Evolutionary conservation across 2,329 filamentous ascomycete species (phyloP), one percentile per base, ranked within the genome.

Genomic region (Onygena corvina): DNA sequence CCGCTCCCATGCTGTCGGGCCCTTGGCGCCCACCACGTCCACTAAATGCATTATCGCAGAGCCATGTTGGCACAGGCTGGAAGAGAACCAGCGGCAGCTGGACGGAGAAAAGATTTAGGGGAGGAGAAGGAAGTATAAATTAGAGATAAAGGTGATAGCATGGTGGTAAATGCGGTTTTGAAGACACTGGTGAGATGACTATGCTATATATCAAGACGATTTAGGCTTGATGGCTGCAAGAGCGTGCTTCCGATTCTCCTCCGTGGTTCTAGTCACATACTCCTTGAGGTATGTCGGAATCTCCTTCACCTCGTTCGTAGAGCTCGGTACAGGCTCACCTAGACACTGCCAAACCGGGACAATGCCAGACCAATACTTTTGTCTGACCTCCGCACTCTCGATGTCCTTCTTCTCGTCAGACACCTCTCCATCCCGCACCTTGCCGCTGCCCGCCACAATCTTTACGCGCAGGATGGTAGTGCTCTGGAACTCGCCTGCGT

Each of bases 391-490:
- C 4, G 61, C 56, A 44, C 64, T 60, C 52, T 70, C 66, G 56
- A 68, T 54, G 61, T 81, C 78, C 57, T 75, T 74, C 53, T 68
- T 71, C 51, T 80, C 76, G 58, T 80, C 76, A n/a, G 72, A 72
- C 1, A 84, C 80, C 33, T 72, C 72, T 0, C 84, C 85, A 20
- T 74, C 71, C 5, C 84, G 73, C 35, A 84, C 71, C 73, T 94
- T 94, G 23, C 81, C 84, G 59, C 83, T 88, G 3, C 84, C 87
- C 46, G 77, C 79, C 12, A 75, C 72, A 52, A 93, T 76, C 44
- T 67, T 72, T 8, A 93, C 78, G 54, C 74, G 79, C 50, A 93
- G 67, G 34, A 94, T 79, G 36, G 77, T 76, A 0, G 86, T 94
- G 51, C 77, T 80, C 52, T 79, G 77, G 72, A 92, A 76, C 71